Percentiles rank a stretch among this genome's conserved stretches.
phyloP scores from a whole-genome alignment of 495 filamentous ascomycete species.

The Aspergillus avenaceus region DNA sequence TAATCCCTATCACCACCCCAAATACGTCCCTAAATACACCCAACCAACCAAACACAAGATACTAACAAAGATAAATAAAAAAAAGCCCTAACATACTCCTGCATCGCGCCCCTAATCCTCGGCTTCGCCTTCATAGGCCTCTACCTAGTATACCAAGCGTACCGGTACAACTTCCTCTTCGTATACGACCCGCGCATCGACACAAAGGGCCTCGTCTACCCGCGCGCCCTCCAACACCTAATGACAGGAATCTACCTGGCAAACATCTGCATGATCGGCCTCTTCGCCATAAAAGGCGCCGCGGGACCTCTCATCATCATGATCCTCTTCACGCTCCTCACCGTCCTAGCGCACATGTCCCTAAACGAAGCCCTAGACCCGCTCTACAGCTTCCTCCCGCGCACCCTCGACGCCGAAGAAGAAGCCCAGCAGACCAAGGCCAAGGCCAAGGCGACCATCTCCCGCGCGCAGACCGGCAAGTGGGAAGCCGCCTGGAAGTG shows the following conservation, averaged over 20 bases:
- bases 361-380: constrained; percentile 72
- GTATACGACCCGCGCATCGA: constrained; percentile 78
- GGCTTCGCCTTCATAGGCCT: constrained; percentile 78
- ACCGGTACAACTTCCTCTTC: constrained; percentile 89
- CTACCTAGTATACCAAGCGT: constrained; percentile 79
- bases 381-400: constrained; percentile 70
- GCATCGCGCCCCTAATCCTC: constrained; percentile 80
- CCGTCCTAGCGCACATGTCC: constrained; percentile 69
- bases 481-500: constrained; percentile 54
- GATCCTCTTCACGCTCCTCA: constrained; percentile 71
- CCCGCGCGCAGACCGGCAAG: neutral
- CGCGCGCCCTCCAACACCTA: constrained; percentile 80
- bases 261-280: constrained; percentile 79
- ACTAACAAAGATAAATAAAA: too few relatives aligned
- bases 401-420: constrained; percentile 47
- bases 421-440: constrained; percentile 33
- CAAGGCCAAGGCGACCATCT: constrained; percentile 22
- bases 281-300: constrained; percentile 68
- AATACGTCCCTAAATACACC: too few relatives aligned
- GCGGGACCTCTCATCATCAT: constrained; percentile 75
- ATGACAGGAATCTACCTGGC: constrained; percentile 80
- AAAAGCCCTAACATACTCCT: constrained; percentile 71
- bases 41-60: neutral
- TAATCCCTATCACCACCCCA: neutral
- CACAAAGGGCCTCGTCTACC: constrained; percentile 85